phyloP scores from a whole-genome alignment of 352 stramenopile species.

The Globisporangium nunn region DNA sequence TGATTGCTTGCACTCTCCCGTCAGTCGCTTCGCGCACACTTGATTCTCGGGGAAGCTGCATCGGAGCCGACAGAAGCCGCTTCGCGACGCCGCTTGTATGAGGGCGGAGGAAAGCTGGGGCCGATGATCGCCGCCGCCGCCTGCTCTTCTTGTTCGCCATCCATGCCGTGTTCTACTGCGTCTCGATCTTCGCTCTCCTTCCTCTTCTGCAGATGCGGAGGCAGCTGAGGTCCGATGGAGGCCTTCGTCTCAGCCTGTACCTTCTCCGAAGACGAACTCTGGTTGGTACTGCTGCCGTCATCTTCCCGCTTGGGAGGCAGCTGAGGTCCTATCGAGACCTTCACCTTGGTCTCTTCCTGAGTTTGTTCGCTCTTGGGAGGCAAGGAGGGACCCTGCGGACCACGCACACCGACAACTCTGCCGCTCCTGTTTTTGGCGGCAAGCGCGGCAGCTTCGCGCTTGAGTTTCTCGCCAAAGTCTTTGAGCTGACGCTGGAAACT shows the following conservation, averaged over 20 bases:
- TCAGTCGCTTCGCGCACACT: neutral
- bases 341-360: neutral
- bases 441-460: slow-evolving; percentile 13
- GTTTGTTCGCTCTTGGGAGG: neutral
- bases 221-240: slow-evolving; percentile 59
- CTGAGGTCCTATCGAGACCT: neutral
- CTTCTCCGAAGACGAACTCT: neutral
- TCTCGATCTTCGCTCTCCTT: slow-evolving; percentile 6
- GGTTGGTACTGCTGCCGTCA: neutral
- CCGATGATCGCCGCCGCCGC: neutral
- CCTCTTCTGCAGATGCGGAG: slow-evolving; percentile 16
- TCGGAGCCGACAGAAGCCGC: neutral
- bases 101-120: slow-evolving; percentile 6
- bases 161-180: slow-evolving; percentile 1
- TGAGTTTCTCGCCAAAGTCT: slow-evolving; percentile 40
- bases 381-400: slow-evolving; percentile 9
- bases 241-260: neutral
- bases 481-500: slow-evolving; percentile 62
- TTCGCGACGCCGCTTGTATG: slow-evolving; percentile 5
- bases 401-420: slow-evolving; percentile 2
- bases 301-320: neutral
- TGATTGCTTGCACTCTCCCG: neutral
- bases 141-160: neutral
- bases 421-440: slow-evolving; percentile 7
- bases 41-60: neutral